Base-by-base conservation (phyloP, 805 yeast species). In the Cyberlindnera americana region DNA sequence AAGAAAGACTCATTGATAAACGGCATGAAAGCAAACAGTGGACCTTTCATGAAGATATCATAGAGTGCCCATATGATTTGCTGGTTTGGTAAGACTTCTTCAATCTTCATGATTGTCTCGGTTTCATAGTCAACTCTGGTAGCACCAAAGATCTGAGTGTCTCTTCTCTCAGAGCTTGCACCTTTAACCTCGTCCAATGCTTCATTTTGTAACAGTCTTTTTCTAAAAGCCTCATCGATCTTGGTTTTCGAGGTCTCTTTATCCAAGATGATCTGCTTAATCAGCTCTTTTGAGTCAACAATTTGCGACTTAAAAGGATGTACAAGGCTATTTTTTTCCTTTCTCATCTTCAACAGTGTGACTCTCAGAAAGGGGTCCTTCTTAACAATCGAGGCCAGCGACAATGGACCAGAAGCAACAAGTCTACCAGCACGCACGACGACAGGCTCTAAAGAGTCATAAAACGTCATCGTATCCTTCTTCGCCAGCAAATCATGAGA, bases 161-260 rank as follows among this genome's bases (percentile, higher is more conserved):
- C 51, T 4, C 29, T 33, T 16, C 47, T 19, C 8, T 40, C 43
- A 8, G 25, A 37, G 7, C 23, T 19, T 3, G 19, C 38, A 12
- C 40, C 35, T 14, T 47, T 48, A 29, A 69, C 52, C 38, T 68
- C 74, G 16, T 58, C 64, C 4, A 63, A 35, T 2, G 70, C 70
- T 39, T 65, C 69, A 32, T 62, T 57, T 35, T 68, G 69, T 18
- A 60, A 45, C 34, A 64, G 40, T 15, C 59, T 56, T 16, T 55
- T 50, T 26, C 59, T 49, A 40, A 68, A 65, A 9, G 57, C 58
- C 29, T 49, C 52, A 29, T 60, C 62, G 2, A 44, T 44, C 13
- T 37, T 42, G 11, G 45, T 42, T n/a, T 43, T 46, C 4, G 32
- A 7, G 12, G 27, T 25, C 12, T 37, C 49, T 19, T 51, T 58